These are phyloP conservation scores for Bothriochloa decipiens DNA, from an alignment of 176 grass and related monocot species.

Conservation along the genomic window DNA sequence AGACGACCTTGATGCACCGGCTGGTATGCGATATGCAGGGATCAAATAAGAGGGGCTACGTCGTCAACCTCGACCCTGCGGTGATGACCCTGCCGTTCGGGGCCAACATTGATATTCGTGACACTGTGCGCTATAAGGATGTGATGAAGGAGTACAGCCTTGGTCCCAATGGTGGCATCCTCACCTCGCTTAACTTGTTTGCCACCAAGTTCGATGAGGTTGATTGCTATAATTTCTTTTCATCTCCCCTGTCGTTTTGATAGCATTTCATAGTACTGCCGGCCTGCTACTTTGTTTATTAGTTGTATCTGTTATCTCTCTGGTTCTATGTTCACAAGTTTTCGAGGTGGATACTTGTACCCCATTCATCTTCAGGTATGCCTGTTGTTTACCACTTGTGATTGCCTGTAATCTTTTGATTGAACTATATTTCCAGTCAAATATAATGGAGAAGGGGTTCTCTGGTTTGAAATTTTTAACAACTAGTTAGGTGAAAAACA, in stretches of 20 bases:
- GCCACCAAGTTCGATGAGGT: constrained; percentile 92
- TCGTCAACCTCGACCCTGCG: constrained; percentile 88
- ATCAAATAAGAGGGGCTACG: constrained; percentile 75
- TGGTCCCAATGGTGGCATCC: constrained; percentile 92
- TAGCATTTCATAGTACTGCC: not conserved
- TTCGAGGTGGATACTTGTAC: not conserved
- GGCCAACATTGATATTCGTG: constrained; percentile 94
- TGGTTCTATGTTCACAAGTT: not conserved
- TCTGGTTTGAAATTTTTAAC: not conserved
- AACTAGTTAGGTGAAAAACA: not conserved
- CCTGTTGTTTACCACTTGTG: not conserved
- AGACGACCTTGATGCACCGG: constrained; percentile 88
- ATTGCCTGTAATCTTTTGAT: not conserved
- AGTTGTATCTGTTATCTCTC: not conserved
- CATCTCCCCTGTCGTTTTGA: not conserved
- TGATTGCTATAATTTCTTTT: not conserved
- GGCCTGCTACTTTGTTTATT: not conserved
- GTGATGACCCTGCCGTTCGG: constrained; percentile 89
- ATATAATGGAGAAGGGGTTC: not conserved
- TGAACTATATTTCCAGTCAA: not conserved
- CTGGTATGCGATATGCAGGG: constrained; percentile 72
- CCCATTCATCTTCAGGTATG: not conserved
- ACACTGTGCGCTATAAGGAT: constrained; percentile 91
- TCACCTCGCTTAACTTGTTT: constrained; percentile 92
- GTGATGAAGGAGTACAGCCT: constrained; percentile 98